Evolutionary conservation across 192 early-diverging fungal species (phyloP), one percentile per base, ranked within the genome.

Genomic region (Gigaspora rosea): DNA sequence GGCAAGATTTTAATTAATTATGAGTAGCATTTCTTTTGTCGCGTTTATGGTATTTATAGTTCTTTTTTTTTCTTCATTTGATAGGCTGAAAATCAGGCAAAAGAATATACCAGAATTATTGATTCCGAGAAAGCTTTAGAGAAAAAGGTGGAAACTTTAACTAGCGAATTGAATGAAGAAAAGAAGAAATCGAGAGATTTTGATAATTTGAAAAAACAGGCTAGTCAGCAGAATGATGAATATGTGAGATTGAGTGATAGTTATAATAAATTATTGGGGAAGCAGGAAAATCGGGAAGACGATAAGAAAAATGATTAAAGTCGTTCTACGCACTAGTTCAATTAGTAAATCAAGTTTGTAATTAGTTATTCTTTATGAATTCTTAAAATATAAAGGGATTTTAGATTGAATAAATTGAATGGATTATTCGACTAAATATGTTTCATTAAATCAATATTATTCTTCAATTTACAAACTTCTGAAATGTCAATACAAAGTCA

Each of bases 191-290:
- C 32, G 3, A 50, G 32, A n/a, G 82, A 85, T 50, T 78, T 85
- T 10, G 84, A 85, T 27, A 83, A 69, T 41, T 64, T 85, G 71
- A 85, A 83, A 77, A 83, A 85, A 74, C 82, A 85, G 66, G 80
- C 82, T 11, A 76, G 47, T 51, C 78, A 85, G 54, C 84, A 85
- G 63, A 58, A 76, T 48, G 68, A 83, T 8, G 84, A 85, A 76
- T 85, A 83, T 54, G 6, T 80, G 56, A 77, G 82, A 50, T 61
- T 85, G 76, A 78, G 80, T 13, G 84, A 85, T 15, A 64, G 76
- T 33, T 80, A 83, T 75, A 85, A 72, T 41, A 67, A 77, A 8
- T 47, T 85, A 73, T 76, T 79, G 67, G 80, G 58, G 58, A 65
- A 77, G 72, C 33, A 75, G 49, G 79, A 81, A 71, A 79, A 71